Evolutionary conservation across 2,329 filamentous ascomycete genomes (phyloP), one percentile per base, ranked within the genome.

Genomic region (Eutypa lata): DNA sequence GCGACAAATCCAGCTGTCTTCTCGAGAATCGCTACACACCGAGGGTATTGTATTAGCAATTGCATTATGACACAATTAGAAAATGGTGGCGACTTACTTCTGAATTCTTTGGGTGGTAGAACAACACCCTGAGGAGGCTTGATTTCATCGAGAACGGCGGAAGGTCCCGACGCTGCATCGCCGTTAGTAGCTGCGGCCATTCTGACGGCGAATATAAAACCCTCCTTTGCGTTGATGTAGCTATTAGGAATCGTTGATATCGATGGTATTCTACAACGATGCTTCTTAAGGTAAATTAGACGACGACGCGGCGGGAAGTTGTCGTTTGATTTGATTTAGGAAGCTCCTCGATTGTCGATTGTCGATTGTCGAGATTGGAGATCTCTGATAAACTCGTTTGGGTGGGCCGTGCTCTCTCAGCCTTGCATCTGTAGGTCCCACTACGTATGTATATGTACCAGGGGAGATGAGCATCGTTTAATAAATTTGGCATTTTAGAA

Each of bases 1-100:
- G 87, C 86, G 53, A 97, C 90, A 69, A 95, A 97, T 46, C 91
- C 91, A 50, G 94, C 93, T 13, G 93, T 96, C 76, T 96, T 97
- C 72, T 97, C 92, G 66, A 99, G 86, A 61, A 93, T 68, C 26
- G 62, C 66, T 68, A 43, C 11, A 46, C 7, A 44, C 7, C n/a
- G 31, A n/a, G 35, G 26, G 19, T 38, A 28, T 42, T 40, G 52
- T 31, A 52, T 24, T 26, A 45, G 42, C 42, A 45, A 54, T 40
- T 10, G 16, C 14, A 16, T 18, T 7, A 31, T 19, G 16, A 10
- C 26, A 31, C 26, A 21, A 2, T 7, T 43, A 24, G 16, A 42
- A 47, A 3, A 13, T 19, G 33, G 37, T 28, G 6, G 22, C 14
- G 19, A 60, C 61, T 55, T 72, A 69, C 78, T 77, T 77, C 91